phyloP scores from a whole-genome alignment of 2,329 filamentous ascomycete genomes.

The Claviceps humidiphila region DNA sequence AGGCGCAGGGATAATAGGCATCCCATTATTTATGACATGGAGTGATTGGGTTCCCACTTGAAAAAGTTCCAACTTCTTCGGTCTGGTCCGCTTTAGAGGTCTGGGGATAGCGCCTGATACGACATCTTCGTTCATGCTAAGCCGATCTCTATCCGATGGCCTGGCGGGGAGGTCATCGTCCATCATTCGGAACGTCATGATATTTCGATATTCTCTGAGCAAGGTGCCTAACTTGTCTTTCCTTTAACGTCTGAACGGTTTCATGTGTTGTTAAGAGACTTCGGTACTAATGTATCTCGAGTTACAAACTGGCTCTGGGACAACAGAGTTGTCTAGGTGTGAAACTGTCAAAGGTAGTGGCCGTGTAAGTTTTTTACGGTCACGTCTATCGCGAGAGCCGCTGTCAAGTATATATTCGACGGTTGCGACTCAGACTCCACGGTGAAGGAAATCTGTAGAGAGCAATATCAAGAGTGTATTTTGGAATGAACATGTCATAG shows the following conservation, averaged over 20 bases:
- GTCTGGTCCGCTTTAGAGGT: constrained; percentile 11
- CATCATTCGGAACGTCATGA: constrained; percentile 30
- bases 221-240: constrained; percentile 10
- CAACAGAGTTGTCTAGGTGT: not conserved
- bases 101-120: constrained; percentile 11
- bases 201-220: constrained; percentile 16
- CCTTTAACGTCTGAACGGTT: constrained; percentile 4
- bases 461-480: not conserved
- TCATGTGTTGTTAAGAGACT: not conserved
- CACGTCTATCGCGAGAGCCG: not conserved
- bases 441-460: not conserved
- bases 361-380: not conserved
- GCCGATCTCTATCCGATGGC: constrained; percentile 23
- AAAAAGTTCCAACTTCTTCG: constrained; percentile 10
- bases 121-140: constrained; percentile 15
- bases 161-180: constrained; percentile 27
- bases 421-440: not conserved
- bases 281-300: not conserved
- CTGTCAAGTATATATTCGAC: not conserved
- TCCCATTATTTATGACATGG: constrained; percentile 11
- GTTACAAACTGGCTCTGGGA: not conserved
- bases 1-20: constrained; percentile 12
- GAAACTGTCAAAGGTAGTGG: not conserved
- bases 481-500: not conserved
- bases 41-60: constrained; percentile 7